Conservation (phyloP, 805 yeast species). For the Ogataea paraovalis region DNA sequence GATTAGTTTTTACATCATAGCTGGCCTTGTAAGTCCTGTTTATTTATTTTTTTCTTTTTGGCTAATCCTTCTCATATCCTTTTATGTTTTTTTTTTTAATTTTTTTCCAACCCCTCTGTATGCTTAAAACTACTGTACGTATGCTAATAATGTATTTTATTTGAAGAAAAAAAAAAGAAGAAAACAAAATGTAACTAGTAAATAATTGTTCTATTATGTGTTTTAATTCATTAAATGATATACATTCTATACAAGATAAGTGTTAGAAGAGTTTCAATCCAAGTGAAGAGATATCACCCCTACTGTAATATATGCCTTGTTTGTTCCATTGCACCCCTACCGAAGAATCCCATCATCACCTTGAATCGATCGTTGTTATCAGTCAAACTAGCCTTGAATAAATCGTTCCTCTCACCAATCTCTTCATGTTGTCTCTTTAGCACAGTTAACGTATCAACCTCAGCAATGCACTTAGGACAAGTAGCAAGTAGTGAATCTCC, state of each 20-base stretch:
- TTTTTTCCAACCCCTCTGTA: background rate
- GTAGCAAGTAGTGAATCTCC: background rate
- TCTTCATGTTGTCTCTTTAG: conserved; percentile 57
- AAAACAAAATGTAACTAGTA: background rate
- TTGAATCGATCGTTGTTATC: conserved; percentile 62
- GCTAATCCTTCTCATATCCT: background rate
- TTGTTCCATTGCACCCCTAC: conserved; percentile 78
- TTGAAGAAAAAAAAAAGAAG: background rate
- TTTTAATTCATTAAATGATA: background rate
- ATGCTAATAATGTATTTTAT: background rate
- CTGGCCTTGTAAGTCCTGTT: background rate
- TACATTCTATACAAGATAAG: background rate
- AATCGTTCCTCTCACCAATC: conserved; percentile 56
- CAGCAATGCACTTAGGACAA: conserved; percentile 79
- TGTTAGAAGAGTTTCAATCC: too few relatives aligned
- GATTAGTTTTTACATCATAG: background rate
- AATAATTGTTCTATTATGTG: too few relatives aligned
- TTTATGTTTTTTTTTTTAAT: background rate
- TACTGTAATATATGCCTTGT: conserved; percentile 15
- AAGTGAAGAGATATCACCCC: too few relatives aligned
- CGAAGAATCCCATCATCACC: conserved; percentile 75
- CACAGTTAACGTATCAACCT: conserved; percentile 60
- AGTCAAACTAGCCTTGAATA: conserved; percentile 55
- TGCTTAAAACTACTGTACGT: background rate
- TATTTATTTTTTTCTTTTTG: background rate